These are phyloP conservation scores for Berberis thunbergii DNA, from an alignment of 164 flowering plant species.

Conservation along the genomic window DNA sequence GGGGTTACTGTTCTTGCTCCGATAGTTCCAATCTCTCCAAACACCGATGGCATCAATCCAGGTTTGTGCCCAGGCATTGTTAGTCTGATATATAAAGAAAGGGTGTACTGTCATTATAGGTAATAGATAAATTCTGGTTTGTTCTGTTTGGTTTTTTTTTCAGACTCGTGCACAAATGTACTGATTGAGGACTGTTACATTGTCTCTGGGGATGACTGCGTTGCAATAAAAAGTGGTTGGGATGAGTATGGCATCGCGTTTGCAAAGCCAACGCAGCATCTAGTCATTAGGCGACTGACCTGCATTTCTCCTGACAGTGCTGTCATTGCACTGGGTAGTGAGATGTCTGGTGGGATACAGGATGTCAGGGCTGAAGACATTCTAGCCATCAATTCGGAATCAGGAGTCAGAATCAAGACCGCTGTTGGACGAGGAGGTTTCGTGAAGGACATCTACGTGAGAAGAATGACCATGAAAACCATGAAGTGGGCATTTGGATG, in stretches of 20 bases:
- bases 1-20: constrained; percentile 74
- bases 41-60: constrained; percentile 21
- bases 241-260: neutral
- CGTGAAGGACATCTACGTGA: neutral
- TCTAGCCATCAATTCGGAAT: neutral
- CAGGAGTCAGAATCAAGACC: constrained; percentile 1
- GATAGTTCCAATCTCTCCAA: constrained; percentile 41
- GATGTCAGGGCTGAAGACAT: neutral
- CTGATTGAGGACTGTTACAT: neutral
- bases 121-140: neutral
- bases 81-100: neutral
- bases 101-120: neutral
- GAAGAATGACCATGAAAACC: neutral
- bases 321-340: neutral
- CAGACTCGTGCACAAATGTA: neutral
- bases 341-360: constrained; percentile 1
- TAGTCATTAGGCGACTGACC: neutral
- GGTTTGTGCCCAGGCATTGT: neutral
- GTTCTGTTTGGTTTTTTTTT: too few species aligned
- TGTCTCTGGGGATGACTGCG: neutral
- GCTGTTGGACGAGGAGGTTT: neutral
- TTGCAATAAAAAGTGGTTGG: neutral
- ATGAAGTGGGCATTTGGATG: neutral
- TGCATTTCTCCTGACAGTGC: constrained; percentile 1
- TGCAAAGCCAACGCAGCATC: neutral